Evolutionary conservation across 2,329 filamentous ascomycete genomes (phyloP).

Genomic region (Microsporum ferrugineum): DNA sequence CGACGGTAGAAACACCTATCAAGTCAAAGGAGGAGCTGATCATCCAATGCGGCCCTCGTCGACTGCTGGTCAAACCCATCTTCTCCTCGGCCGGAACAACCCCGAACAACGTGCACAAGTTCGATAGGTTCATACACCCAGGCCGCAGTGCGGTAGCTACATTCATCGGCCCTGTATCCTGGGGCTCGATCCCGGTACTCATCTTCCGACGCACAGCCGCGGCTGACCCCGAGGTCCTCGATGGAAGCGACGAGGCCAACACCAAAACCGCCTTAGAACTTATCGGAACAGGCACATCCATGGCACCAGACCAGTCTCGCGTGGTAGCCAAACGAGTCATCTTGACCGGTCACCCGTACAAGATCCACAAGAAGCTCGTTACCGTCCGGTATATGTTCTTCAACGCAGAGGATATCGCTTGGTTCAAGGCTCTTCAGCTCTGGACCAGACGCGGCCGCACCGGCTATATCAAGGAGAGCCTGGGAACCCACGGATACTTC

Average conservation of each 20-base stretch:
- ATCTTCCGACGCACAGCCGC: slow-evolving; percentile 57
- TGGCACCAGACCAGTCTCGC: slow-evolving; percentile 61
- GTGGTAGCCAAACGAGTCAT: slow-evolving; percentile 91
- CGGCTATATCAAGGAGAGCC: slow-evolving; percentile 83
- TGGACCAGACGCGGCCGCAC: slow-evolving; percentile 85
- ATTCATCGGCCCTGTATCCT: slow-evolving; percentile 81
- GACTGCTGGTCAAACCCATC: slow-evolving; percentile 77
- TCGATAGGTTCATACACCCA: slow-evolving; percentile 80
- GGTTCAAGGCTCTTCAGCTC: slow-evolving; percentile 92
- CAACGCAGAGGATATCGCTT: slow-evolving; percentile 84
- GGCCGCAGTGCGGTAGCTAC: slow-evolving; percentile 80
- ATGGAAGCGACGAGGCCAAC: slow-evolving; percentile 34
- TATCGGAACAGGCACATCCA: slow-evolving; percentile 74
- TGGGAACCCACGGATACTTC: slow-evolving; percentile 99
- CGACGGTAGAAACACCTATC: slow-evolving; percentile 61
- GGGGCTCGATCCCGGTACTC: slow-evolving; percentile 81
- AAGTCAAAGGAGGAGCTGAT: slow-evolving; percentile 89
- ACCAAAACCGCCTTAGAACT: slow-evolving; percentile 50
- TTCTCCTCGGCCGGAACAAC: slow-evolving; percentile 85
- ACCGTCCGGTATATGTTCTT: slow-evolving; percentile 99
- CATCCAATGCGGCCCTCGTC: slow-evolving; percentile 77
- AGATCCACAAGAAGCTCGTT: slow-evolving; percentile 96
- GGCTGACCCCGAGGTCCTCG: slow-evolving; percentile 32
- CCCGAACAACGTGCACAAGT: slow-evolving; percentile 95
- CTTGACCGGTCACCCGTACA: slow-evolving; percentile 90